Percentiles rank a stretch among this genome's conserved stretches.
These are phyloP conservation scores for Penicillium decumbens DNA, from an alignment of 2,329 filamentous ascomycete genomes.

Conservation along the genomic window DNA sequence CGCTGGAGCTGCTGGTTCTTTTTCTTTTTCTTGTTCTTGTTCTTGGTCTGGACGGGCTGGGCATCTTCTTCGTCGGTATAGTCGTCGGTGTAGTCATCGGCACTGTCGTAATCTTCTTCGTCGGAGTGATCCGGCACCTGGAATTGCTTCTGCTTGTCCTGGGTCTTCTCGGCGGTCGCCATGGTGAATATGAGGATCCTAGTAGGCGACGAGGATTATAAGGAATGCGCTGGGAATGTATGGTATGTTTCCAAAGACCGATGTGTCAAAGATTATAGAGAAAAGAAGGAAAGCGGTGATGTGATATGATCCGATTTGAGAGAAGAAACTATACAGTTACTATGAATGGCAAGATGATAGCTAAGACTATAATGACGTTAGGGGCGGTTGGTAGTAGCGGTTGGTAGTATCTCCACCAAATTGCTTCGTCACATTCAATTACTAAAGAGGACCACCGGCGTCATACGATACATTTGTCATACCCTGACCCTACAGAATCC, in stretches of 20 bases:
- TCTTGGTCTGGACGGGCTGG: constrained; percentile 1
- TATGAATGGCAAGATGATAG: neutral
- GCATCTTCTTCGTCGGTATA: constrained; percentile 21
- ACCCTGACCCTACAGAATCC: neutral
- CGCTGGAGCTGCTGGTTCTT: constrained; percentile 18
- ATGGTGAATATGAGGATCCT: constrained; percentile 10
- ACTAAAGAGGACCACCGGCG: constrained; percentile 2
- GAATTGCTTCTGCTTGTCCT: constrained; percentile 24
- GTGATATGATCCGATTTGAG: constrained; percentile 13
- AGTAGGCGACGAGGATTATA: neutral
- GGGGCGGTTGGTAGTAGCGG: constrained; percentile 8
- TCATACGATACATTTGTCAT: constrained; percentile 11
- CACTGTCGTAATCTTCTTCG: constrained; percentile 30
- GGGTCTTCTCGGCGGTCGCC: constrained; percentile 30
- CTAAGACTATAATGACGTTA: constrained; percentile 21
- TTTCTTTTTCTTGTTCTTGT: neutral
- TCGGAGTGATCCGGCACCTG: constrained; percentile 26
- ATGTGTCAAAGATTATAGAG: neutral
- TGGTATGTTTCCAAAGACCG: neutral
- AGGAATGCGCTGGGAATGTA: neutral
- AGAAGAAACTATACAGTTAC: neutral
- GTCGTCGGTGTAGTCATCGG: constrained; percentile 17
- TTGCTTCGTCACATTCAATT: neutral
- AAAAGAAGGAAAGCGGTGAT: constrained; percentile 7
- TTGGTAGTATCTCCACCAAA: constrained; percentile 1